Evolutionary conservation across 2,329 filamentous ascomycete species (phyloP).

Genomic region (Calonectria naviculata): DNA sequence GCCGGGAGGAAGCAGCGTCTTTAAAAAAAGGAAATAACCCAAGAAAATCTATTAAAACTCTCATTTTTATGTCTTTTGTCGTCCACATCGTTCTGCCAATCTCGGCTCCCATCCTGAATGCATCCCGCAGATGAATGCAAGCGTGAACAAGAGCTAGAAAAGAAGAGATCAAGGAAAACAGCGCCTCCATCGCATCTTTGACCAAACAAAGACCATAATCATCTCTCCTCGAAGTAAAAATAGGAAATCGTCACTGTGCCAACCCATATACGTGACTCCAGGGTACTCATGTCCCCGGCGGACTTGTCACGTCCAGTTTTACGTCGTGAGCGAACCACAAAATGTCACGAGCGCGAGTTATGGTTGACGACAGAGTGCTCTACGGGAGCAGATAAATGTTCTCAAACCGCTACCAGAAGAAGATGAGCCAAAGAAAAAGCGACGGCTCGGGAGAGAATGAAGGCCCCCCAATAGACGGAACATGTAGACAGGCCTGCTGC

Average conservation of each 20-base stretch:
- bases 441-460: background rate
- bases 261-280: constrained; percentile 2
- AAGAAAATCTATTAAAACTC: constrained; percentile 40
- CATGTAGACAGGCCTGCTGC: constrained; percentile 4
- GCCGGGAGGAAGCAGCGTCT: background rate
- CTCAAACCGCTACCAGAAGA: constrained; percentile 10
- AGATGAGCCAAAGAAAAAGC: constrained; percentile 7
- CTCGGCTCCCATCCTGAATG: constrained; percentile 18
- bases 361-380: constrained; percentile 12
- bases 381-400: constrained; percentile 12
- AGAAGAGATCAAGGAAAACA: constrained; percentile 11
- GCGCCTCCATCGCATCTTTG: constrained; percentile 17
- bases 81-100: constrained; percentile 27
- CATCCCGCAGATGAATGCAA: constrained; percentile 16
- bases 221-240: background rate
- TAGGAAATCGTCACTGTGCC: background rate
- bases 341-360: background rate
- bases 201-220: constrained; percentile 5
- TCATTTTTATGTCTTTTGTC: constrained; percentile 36
- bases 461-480: constrained; percentile 7
- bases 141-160: constrained; percentile 10
- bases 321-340: background rate
- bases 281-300: background rate
- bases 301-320: background rate
- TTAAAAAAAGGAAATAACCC: constrained; percentile 21